These are phyloP conservation scores for Trichosporon sp. DNA, from an alignment of 1,284 basidiomycete genomes.

Conservation along the genomic window DNA sequence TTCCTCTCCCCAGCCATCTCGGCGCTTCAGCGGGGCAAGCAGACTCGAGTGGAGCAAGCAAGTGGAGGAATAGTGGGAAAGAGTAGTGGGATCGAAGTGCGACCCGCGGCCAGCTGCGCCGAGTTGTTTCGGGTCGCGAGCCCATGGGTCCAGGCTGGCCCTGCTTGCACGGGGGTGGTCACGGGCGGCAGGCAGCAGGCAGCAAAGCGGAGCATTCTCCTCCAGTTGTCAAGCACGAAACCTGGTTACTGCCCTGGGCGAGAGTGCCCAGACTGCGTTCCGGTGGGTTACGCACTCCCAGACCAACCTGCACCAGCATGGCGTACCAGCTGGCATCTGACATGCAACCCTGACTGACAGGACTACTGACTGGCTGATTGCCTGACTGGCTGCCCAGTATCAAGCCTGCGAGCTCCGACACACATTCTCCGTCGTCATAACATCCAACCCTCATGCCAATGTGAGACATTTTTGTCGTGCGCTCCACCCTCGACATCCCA, in stretches of 20 bases:
- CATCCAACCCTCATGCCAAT: too few species aligned
- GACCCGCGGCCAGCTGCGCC: not conserved
- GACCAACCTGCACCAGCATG: not conserved
- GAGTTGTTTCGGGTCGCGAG: not conserved
- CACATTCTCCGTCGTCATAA: too few species aligned
- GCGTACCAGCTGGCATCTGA: not conserved
- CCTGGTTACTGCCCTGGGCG: not conserved
- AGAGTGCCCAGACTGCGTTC: not conserved
- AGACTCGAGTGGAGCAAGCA: not conserved
- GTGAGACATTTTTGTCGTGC: too few species aligned
- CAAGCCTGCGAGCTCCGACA: too few species aligned
- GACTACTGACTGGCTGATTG: too few species aligned
- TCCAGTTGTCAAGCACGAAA: not conserved
- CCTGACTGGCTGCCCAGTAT: too few species aligned
- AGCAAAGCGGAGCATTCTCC: not conserved
- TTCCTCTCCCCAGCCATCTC: not conserved
- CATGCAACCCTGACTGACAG: not conserved
- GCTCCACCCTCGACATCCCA: too few species aligned
- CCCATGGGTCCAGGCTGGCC: not conserved
- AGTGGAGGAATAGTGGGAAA: not conserved
- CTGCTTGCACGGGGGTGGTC: too few species aligned
- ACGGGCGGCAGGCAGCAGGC: too few species aligned
- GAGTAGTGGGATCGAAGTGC: not conserved
- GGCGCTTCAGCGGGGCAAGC: not conserved
- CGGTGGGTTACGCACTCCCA: not conserved